Evolutionary conservation across 441 rosid species (phyloP).

Genomic region (Gossypium davidsonii): DNA sequence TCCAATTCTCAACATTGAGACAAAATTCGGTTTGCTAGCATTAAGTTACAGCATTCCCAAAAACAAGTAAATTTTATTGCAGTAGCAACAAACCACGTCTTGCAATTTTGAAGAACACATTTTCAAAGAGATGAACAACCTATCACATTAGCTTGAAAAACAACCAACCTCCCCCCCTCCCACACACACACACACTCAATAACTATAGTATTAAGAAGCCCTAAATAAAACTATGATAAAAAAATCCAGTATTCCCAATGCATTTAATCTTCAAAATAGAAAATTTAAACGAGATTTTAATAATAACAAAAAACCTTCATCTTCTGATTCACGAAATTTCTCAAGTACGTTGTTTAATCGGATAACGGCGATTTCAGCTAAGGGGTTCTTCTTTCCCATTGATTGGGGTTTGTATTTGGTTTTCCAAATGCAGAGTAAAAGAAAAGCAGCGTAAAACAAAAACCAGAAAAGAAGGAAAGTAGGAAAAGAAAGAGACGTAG

Average conservation of each 20-base stretch:
- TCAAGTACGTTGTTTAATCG: constrained; percentile 39
- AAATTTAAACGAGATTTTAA: neutral
- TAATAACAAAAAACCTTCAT: constrained; percentile 30
- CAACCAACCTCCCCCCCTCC: neutral
- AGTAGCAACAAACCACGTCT: neutral
- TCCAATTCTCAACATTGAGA: neutral
- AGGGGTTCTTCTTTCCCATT: constrained; percentile 42
- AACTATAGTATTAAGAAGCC: neutral
- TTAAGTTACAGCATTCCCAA: neutral
- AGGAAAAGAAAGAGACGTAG: neutral
- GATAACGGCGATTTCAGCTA: constrained; percentile 42
- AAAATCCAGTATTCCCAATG: neutral
- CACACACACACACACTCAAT: neutral
- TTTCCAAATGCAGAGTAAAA: neutral
- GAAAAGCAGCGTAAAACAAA: neutral
- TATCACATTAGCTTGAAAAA: neutral
- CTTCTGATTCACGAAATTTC: constrained; percentile 35
- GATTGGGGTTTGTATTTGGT: neutral
- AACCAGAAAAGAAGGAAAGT: neutral
- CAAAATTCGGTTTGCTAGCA: neutral
- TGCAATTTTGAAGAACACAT: neutral
- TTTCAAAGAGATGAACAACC: neutral
- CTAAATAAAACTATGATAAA: neutral
- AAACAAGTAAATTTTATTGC: neutral
- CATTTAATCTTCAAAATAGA: neutral